A percentile compares a stretch with the other conserved stretches of the same genome.
Conservation (phyloP, 768 basidiomycete species). For the Lyophyllum decastes region DNA sequence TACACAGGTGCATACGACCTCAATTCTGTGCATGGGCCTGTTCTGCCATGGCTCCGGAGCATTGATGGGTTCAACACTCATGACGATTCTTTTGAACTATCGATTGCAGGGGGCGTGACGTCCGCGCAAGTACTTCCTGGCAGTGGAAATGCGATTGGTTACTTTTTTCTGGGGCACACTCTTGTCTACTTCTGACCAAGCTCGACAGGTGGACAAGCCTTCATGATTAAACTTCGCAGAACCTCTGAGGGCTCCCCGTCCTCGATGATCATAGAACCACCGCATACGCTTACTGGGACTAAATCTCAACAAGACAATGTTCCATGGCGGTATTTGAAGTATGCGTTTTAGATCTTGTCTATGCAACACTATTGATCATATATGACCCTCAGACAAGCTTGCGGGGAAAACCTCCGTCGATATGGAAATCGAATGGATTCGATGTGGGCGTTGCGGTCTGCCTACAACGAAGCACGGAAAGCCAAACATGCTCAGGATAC, state of each 20-base stretch:
- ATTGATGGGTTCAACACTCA: slow-evolving; percentile 88
- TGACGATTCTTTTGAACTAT: slow-evolving; percentile 70
- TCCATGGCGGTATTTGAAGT: slow-evolving; percentile 86
- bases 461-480: slow-evolving; percentile 73
- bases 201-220: slow-evolving; percentile 78
- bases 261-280: slow-evolving; percentile 86
- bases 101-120: slow-evolving; percentile 88
- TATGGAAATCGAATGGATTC: slow-evolving; percentile 76
- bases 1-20: slow-evolving; percentile 50
- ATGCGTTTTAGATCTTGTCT: slow-evolving; percentile 17
- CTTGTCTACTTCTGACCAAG: background rate
- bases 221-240: slow-evolving; percentile 81
- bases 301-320: slow-evolving; percentile 39
- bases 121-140: slow-evolving; percentile 83
- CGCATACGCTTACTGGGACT: slow-evolving; percentile 57
- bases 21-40: slow-evolving; percentile 67
- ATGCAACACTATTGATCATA: background rate
- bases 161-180: background rate
- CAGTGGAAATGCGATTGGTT: slow-evolving; percentile 74
- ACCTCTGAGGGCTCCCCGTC: slow-evolving; percentile 74
- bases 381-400: slow-evolving; percentile 51
- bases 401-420: slow-evolving; percentile 50
- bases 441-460: slow-evolving; percentile 77
- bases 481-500: slow-evolving; percentile 70
- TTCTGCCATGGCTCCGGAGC: slow-evolving; percentile 77